phyloP scores from a whole-genome alignment of 805 yeast genomes.

The Lipomyces mesembrius region DNA sequence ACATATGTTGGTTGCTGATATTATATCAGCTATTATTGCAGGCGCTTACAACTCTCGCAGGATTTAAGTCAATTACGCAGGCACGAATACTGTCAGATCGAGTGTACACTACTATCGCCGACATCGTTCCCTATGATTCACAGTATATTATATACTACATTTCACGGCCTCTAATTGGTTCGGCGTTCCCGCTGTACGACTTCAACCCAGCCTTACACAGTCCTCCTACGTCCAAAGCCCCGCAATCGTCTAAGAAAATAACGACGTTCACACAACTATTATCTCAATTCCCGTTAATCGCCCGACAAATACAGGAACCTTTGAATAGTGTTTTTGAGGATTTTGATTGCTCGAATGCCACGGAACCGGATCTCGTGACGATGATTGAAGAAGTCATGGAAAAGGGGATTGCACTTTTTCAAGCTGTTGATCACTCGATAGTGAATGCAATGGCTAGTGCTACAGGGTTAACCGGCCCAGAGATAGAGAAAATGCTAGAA shows the following conservation, averaged over 20 bases:
- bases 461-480: conserved; percentile 42
- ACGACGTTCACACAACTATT: conserved; percentile 49
- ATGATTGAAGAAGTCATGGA: conserved; percentile 44
- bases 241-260: conserved; percentile 14
- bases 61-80: conserved; percentile 47
- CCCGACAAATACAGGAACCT: conserved; percentile 49
- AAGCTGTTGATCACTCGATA: conserved; percentile 41
- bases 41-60: conserved; percentile 4
- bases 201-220: conserved; percentile 16
- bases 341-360: conserved; percentile 47
- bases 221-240: conserved; percentile 5
- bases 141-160: conserved; percentile 32
- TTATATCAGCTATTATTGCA: conserved; percentile 18
- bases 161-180: conserved; percentile 36
- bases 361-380: conserved; percentile 44
- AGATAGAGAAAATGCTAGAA: conserved; percentile 58
- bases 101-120: conserved; percentile 56
- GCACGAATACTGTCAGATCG: conserved; percentile 60
- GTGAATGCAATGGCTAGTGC: conserved; percentile 41
- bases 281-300: conserved; percentile 49
- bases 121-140: conserved; percentile 26
- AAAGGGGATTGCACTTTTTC: conserved; percentile 46
- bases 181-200: conserved; percentile 30
- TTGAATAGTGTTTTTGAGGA: conserved; percentile 49
- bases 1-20: conserved; percentile 36